Evolutionary conservation across 805 yeast species (phyloP).

Genomic region (Henningerozyma blattae): DNA sequence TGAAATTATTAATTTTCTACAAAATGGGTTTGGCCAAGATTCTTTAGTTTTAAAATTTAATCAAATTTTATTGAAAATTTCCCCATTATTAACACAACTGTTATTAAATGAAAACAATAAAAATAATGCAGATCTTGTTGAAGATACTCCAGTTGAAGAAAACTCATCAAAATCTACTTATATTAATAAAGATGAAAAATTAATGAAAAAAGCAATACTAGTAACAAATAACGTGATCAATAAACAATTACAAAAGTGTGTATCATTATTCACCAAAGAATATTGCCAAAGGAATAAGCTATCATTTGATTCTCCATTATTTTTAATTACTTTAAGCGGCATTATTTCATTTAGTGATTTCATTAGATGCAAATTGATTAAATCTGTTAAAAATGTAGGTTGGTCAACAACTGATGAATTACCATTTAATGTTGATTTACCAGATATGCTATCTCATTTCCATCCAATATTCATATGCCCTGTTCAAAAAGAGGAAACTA

Average conservation of each 20-base stretch:
- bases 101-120: constrained; percentile 12
- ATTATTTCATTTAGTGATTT: constrained; percentile 41
- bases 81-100: constrained; percentile 32
- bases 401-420: constrained; percentile 51
- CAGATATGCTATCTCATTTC: constrained; percentile 35
- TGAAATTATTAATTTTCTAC: neutral
- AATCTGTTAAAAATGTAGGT: constrained; percentile 22
- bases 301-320: constrained; percentile 42
- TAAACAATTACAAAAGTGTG: constrained; percentile 14
- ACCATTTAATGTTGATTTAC: constrained; percentile 50
- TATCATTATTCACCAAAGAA: constrained; percentile 31
- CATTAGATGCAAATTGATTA: constrained; percentile 33
- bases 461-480: constrained; percentile 67
- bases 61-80: constrained; percentile 19
- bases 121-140: constrained; percentile 2
- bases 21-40: neutral
- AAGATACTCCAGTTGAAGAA: no score
- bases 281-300: constrained; percentile 38
- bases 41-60: neutral
- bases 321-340: constrained; percentile 38
- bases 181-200: neutral
- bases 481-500: constrained; percentile 54
- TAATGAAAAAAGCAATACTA: no score
- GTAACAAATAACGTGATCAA: constrained; percentile 12
- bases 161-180: no score